Evolutionary conservation across 495 filamentous ascomycete species (phyloP).

Genomic region (Hypoxylon fragiforme): DNA sequence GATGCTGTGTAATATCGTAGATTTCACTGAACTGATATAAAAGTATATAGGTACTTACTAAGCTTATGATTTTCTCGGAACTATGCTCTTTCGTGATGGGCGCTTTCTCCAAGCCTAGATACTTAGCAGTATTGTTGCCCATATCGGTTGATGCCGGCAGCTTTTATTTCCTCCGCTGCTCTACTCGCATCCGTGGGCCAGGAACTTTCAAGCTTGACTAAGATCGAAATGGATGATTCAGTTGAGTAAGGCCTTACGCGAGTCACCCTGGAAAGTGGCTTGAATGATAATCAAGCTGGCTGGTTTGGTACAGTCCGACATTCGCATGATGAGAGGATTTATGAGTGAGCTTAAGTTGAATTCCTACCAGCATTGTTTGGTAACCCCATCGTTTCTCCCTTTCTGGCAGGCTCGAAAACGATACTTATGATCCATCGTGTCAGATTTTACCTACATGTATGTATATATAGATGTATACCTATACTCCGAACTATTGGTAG

Average conservation of each 20-base stretch:
- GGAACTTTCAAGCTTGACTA: constrained; percentile 48
- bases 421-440: no score
- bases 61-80: constrained; percentile 11
- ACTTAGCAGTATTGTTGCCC: constrained; percentile 20
- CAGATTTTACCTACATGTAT: no score
- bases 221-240: constrained; percentile 38
- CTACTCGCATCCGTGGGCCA: constrained; percentile 36
- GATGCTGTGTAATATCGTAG: background rate
- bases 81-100: constrained; percentile 16
- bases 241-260: constrained; percentile 10
- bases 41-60: constrained; percentile 3
- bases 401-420: background rate
- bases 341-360: no score
- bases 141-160: constrained; percentile 40
- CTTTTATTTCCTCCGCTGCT: constrained; percentile 29
- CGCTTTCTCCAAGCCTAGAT: constrained; percentile 25
- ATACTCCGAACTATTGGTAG: no score
- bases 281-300: background rate
- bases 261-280: constrained; percentile 22
- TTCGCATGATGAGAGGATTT: no score
- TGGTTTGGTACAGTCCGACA: no score
- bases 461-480: background rate
- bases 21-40: background rate
- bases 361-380: no score
- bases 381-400: background rate